Conservation (phyloP, 140 eudicot genomes). For the Cichorium intybus region DNA sequence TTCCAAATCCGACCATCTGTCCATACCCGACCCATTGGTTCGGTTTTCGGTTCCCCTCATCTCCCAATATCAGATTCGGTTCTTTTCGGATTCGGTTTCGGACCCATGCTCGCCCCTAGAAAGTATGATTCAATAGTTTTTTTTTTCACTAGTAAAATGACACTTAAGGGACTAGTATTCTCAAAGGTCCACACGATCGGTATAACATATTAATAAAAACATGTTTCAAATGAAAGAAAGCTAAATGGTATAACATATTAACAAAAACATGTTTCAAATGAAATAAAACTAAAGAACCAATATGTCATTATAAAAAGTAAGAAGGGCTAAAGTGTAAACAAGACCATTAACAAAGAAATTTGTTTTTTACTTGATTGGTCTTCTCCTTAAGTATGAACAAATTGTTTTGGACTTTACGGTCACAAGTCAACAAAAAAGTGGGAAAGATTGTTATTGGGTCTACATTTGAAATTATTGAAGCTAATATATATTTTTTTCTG, state of each 20-base stretch:
- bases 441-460: constrained; percentile 11
- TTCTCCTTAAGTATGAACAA: constrained; percentile 13
- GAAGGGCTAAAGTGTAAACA: constrained; percentile 6
- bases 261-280: not conserved
- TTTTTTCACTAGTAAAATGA: not conserved
- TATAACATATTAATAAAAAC: not conserved
- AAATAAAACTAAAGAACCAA: not conserved
- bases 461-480: constrained; percentile 9
- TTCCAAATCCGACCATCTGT: too few relatives aligned
- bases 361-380: constrained; percentile 18
- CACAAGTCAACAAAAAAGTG: constrained; percentile 35
- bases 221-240: not conserved
- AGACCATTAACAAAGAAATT: not conserved
- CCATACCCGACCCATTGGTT: too few relatives aligned
- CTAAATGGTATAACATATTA: not conserved
- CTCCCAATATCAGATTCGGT: too few relatives aligned
- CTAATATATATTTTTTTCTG: not conserved
- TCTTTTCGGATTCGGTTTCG: too few relatives aligned
- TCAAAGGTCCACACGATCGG: not conserved
- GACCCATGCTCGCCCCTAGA: too few relatives aligned
- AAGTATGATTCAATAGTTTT: not conserved
- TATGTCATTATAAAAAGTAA: not conserved
- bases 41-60: too few relatives aligned
- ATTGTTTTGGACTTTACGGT: constrained; percentile 26
- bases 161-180: not conserved